These are phyloP conservation scores for Globisporangium iwayamae DNA, from an alignment of 352 stramenopile genomes.

Conservation along the genomic window DNA sequence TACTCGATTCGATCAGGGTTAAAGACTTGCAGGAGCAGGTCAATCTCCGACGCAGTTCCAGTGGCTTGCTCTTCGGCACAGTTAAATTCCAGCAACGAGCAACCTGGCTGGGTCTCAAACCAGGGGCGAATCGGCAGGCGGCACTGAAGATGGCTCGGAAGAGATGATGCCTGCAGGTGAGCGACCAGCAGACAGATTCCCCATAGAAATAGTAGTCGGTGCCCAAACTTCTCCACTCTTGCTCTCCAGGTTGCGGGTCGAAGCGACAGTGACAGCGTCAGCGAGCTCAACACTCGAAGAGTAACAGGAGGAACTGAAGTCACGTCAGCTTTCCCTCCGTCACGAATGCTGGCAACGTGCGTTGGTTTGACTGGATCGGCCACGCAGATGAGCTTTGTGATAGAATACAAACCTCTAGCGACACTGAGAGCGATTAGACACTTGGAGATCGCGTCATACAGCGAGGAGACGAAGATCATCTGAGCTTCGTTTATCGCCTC, in stretches of 20 bases:
- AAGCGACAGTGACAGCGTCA: background rate
- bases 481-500: constrained; percentile 23
- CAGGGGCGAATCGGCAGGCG: constrained; percentile 25
- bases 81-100: constrained; percentile 28
- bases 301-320: background rate
- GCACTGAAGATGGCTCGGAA: constrained; percentile 12
- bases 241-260: background rate
- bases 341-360: background rate
- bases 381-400: constrained; percentile 17
- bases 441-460: constrained; percentile 18
- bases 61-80: constrained; percentile 11
- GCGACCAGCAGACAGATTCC: constrained; percentile 15
- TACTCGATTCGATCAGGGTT: constrained; percentile 16
- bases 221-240: constrained; percentile 15
- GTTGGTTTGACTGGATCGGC: constrained; percentile 1
- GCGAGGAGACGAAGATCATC: constrained; percentile 20
- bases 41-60: constrained; percentile 18
- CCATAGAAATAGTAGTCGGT: constrained; percentile 18
- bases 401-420: constrained; percentile 14
- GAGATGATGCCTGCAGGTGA: constrained; percentile 18
- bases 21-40: constrained; percentile 15
- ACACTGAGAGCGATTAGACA: constrained; percentile 32
- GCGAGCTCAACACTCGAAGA: background rate
- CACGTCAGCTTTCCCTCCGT: background rate
- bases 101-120: constrained; percentile 18